These are phyloP conservation scores for Daldinia bambusicola DNA, from an alignment of 495 filamentous ascomycete genomes.

Conservation along the genomic window DNA sequence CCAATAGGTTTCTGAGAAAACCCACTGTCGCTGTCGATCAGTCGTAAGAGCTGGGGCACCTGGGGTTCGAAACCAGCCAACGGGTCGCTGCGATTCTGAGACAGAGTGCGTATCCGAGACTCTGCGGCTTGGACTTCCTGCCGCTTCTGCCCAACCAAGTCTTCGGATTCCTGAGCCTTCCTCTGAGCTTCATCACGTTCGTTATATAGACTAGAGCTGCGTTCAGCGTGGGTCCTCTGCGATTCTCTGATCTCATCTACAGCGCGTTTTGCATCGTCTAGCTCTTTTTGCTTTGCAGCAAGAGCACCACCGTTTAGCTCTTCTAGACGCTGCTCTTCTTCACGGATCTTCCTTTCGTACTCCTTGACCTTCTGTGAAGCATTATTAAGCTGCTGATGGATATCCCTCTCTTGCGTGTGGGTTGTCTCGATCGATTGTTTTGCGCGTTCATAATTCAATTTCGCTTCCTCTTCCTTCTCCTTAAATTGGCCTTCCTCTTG, in stretches of 20 bases:
- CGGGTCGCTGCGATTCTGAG: constrained; percentile 46
- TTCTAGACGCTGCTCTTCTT: constrained; percentile 60
- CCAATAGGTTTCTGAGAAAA: constrained; percentile 82
- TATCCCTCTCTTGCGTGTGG: constrained; percentile 60
- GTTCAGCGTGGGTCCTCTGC: constrained; percentile 50
- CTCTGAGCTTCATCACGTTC: constrained; percentile 48
- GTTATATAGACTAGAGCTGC: constrained; percentile 27
- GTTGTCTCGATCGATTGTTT: constrained; percentile 46
- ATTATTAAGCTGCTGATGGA: constrained; percentile 51
- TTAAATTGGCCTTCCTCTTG: constrained; percentile 54
- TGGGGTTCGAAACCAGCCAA: constrained; percentile 66
- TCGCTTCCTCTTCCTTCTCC: constrained; percentile 50
- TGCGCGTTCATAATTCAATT: constrained; percentile 49
- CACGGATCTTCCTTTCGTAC: constrained; percentile 52
- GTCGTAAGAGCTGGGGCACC: constrained; percentile 70
- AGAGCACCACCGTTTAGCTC: constrained; percentile 63
- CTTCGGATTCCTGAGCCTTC: constrained; percentile 49
- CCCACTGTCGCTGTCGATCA: constrained; percentile 71
- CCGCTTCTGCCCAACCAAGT: constrained; percentile 54
- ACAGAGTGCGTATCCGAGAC: constrained; percentile 48
- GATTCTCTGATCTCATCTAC: constrained; percentile 56
- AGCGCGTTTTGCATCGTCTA: constrained; percentile 61
- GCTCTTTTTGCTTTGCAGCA: constrained; percentile 50
- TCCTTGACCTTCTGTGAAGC: constrained; percentile 51
- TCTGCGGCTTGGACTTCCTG: constrained; percentile 63